Evolutionary conservation across 306 rosid species (phyloP), one percentile per base, ranked within the genome.

Genomic region (Clitoria ternatea): DNA sequence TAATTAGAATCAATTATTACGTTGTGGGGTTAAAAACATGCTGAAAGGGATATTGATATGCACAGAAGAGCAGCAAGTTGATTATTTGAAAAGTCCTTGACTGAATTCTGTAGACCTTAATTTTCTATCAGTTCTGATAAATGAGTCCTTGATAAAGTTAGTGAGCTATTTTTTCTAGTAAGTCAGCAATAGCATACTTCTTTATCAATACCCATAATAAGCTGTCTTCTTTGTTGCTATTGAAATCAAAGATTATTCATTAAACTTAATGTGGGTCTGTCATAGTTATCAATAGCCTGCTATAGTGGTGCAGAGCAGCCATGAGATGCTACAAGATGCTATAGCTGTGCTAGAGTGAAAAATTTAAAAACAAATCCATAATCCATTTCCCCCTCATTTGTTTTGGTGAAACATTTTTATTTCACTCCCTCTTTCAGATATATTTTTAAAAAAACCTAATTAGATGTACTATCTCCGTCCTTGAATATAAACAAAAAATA

Each of bases 211-310:
- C 39, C 11, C 33, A 45, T 56, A 52, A n/a, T 37, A 48, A 49
- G 44, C 29, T 49, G 23, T 49, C 47, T 12, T 33, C 33, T 26
- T 10, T 37, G 22, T 54, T 33, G 59, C 68, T 61, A 26, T 45
- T 47, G 66, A 60, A 75, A 59, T 54, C 36, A 13, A 65, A 37
- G 66, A 70, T 60, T 54, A 62, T 59, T 73, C 24, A 17, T 57
- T 26, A 32, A 47, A 65, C 52, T 50, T 76, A 29, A 30, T 59
- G 30, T 57, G 73, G 29, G 44, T 47, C 36, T 75, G 33, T 75
- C 59, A n/a, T n/a, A n/a, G n/a, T 69, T 39, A 30, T 53, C 54
- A 56, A 36, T 15, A n/a, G n/a, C n/a, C n/a, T n/a, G n/a, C n/a
- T n/a, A n/a, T n/a, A n/a, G n/a, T n/a, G n/a, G n/a, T n/a, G n/a